Conservation (phyloP, 2,329 filamentous ascomycete species). For the Epichloe hybrida region DNA sequence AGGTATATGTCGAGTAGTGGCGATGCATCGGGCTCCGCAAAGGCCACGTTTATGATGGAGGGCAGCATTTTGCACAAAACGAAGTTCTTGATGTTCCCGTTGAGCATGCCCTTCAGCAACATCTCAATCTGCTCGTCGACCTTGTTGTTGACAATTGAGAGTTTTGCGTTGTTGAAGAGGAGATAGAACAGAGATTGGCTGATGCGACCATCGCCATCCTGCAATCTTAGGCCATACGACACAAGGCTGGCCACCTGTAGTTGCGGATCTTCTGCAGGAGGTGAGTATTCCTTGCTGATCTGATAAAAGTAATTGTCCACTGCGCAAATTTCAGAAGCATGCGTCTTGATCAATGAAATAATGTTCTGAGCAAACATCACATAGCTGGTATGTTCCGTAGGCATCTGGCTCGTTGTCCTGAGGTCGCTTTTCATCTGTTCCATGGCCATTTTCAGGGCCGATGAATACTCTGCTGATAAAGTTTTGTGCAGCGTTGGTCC, state of each 20-base stretch:
- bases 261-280: conserved; percentile 40
- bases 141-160: conserved; percentile 34
- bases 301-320: conserved; percentile 44
- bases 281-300: conserved; percentile 41
- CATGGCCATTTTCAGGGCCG: conserved; percentile 34
- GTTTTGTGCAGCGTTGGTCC: conserved; percentile 21
- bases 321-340: conserved; percentile 38
- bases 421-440: conserved; percentile 40
- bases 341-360: conserved; percentile 39
- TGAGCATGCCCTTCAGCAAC: conserved; percentile 34
- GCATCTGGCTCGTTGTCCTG: conserved; percentile 19
- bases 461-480: conserved; percentile 27
- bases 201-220: conserved; percentile 35
- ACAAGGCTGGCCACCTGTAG: conserved; percentile 42
- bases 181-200: conserved; percentile 41
- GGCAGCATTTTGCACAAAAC: conserved; percentile 40
- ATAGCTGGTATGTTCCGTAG: conserved; percentile 31
- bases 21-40: conserved; percentile 25
- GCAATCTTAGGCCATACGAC: conserved; percentile 40
- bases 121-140: conserved; percentile 33
- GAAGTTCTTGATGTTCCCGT: conserved; percentile 30
- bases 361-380: conserved; percentile 38
- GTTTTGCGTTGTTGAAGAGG: conserved; percentile 43
- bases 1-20: conserved; percentile 37
- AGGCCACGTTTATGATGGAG: conserved; percentile 30